Conservation (phyloP, 768 basidiomycete species). For the Polyporus arcularius region DNA sequence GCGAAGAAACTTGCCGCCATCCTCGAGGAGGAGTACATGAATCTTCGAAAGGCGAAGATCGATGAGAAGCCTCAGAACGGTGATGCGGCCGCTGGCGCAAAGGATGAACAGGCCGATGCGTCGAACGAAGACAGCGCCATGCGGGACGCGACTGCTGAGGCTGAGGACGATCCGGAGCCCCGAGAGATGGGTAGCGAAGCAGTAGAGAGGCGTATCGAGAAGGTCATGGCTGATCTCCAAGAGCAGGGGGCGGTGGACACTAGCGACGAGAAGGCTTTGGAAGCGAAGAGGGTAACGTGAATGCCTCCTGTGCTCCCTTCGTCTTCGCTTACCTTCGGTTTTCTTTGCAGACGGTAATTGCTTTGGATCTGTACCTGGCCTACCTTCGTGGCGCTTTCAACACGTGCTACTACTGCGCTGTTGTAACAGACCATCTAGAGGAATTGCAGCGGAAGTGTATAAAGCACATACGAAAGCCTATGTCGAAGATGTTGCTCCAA, state of each 20-base stretch:
- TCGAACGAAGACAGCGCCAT: slow-evolving; percentile 32
- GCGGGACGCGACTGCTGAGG: slow-evolving; percentile 27
- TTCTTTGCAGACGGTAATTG: slow-evolving; percentile 61
- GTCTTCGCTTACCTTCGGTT: slow-evolving; percentile 1
- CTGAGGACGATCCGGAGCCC: slow-evolving; percentile 57
- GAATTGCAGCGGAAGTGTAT: slow-evolving; percentile 95
- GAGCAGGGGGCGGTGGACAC: slow-evolving; percentile 62
- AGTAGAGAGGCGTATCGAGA: slow-evolving; percentile 82
- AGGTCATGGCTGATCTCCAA: slow-evolving; percentile 68
- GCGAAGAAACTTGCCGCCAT: slow-evolving; percentile 70
- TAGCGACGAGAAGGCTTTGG: slow-evolving; percentile 64
- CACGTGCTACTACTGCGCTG: slow-evolving; percentile 97
- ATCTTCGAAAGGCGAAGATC: slow-evolving; percentile 47
- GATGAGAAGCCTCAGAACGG: slow-evolving; percentile 19
- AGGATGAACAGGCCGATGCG: slow-evolving; percentile 10
- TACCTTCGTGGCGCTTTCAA: slow-evolving; percentile 92
- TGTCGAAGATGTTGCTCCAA: slow-evolving; percentile 61
- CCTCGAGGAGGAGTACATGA: slow-evolving; percentile 70
- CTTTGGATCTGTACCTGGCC: slow-evolving; percentile 90
- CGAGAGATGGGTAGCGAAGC: slow-evolving; percentile 70
- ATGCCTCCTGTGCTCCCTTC: background rate
- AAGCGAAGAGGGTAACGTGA: slow-evolving; percentile 66
- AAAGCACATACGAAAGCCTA: slow-evolving; percentile 82
- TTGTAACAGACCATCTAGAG: slow-evolving; percentile 90
- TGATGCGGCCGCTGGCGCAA: slow-evolving; percentile 20